These are phyloP conservation scores for Kodamaea kaohsiungensis DNA, from an alignment of 805 yeast species.

Conservation along the genomic window DNA sequence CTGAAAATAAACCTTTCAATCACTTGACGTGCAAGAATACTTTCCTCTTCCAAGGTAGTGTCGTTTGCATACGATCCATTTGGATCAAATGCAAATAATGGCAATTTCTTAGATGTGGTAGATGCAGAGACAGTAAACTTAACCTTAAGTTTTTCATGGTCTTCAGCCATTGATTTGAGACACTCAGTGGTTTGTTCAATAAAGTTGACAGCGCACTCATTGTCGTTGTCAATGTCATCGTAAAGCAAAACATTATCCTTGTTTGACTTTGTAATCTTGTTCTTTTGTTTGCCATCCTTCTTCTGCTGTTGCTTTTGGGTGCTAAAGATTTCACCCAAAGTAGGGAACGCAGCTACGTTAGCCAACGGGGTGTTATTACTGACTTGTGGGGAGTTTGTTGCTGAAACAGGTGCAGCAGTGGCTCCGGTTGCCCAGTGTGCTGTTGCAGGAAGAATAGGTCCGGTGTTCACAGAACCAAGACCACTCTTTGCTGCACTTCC, in stretches of 20 bases:
- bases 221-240: conserved; percentile 52
- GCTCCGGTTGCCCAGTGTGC: conserved; percentile 59
- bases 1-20: conserved; percentile 41
- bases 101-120: conserved; percentile 27
- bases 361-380: conserved; percentile 39
- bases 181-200: conserved; percentile 48
- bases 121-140: conserved; percentile 26
- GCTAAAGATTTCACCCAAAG: conserved; percentile 50
- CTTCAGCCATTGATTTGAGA: conserved; percentile 38
- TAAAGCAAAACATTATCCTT: conserved; percentile 36
- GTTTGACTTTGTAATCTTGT: conserved; percentile 30
- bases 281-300: conserved; percentile 26
- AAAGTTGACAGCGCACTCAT: conserved; percentile 46
- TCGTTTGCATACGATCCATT: conserved; percentile 25
- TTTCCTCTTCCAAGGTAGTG: conserved; percentile 38
- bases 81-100: conserved; percentile 52
- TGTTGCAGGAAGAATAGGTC: conserved; percentile 64
- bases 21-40: conserved; percentile 37
- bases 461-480: conserved; percentile 16
- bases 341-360: conserved; percentile 58
- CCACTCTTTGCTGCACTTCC: not conserved
- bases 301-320: conserved; percentile 36
- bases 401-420: conserved; percentile 18
- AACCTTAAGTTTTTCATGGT: conserved; percentile 41
- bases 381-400: conserved; percentile 40